Base-by-base conservation (phyloP, 2,329 filamentous ascomycete species). In the Periconia digitata region DNA sequence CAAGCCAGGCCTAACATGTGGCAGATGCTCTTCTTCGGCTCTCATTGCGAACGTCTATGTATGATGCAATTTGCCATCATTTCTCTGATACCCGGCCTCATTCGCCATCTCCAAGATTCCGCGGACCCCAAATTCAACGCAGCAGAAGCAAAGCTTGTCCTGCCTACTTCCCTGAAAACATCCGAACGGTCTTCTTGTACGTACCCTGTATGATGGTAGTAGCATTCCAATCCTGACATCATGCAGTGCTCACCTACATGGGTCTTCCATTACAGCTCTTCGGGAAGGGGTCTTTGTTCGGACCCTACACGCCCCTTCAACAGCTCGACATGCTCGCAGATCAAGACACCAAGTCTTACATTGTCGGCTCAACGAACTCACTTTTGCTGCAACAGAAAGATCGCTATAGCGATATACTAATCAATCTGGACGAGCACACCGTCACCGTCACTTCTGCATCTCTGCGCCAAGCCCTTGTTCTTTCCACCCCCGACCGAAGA, bases 41-140 rank as follows among this genome's bases (percentile, higher is more conserved):
- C 92, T n/a, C 85, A 91, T 61, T 97, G 94, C 72, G 94, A 99
- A 72, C 83, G 89, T 56, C 77, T 99, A 59, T 99, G 94, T 81
- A 95, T 97, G 89, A 92, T 96, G 74, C 94, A 99, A 72, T 99
- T 97, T 75, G 94, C 92, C 37, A 82, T 99, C 39, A 87, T 99
- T 60, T 96, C 92, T 44, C 79, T 99, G 64, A 95, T 99, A 75
- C 94, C 94, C 40, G 91, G 92, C 50, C 83, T 99, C 48, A 85
- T 97, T 64, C 85, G 90, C 63, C 90, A 88, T 62, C 81, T 99
- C n/a, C 86, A 95, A 73, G 94, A 99, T 74, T 95, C 90, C 63
- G 92, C 94, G 42, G 91, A 96, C 66, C 94, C 94, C n/a, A 87
- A 92, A 38, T 82, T 97, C 69, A 87, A 96, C 71, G 85, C 74